Percentiles rank a stretch among this genome's conserved stretches.
phyloP scores from a whole-genome alignment of 768 basidiomycete genomes.

The Tylopilus subfusipes region DNA sequence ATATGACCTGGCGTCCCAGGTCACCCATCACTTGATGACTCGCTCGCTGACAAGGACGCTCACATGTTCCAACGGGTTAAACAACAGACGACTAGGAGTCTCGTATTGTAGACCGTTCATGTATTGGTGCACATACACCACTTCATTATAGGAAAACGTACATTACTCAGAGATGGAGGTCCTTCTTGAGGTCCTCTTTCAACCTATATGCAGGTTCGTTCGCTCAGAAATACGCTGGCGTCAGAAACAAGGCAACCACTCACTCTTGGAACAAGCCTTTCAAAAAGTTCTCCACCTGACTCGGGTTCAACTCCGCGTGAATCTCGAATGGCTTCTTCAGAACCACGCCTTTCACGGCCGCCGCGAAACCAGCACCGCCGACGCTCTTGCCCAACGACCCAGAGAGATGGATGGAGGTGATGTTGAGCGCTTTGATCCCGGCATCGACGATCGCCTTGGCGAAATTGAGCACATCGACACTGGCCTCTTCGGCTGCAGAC shows the following conservation, averaged over 20 bases:
- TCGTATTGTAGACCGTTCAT: too few relatives aligned
- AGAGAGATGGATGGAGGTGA: conserved; percentile 4
- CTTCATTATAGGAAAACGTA: too few relatives aligned
- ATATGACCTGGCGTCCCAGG: too few relatives aligned
- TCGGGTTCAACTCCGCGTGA: not conserved
- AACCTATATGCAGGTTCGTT: not conserved
- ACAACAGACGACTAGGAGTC: too few relatives aligned
- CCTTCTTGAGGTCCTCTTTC: not conserved
- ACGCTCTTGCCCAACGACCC: conserved; percentile 3
- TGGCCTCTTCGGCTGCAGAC: not conserved
- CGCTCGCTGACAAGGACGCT: not conserved
- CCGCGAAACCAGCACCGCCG: not conserved
- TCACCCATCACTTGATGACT: too few relatives aligned
- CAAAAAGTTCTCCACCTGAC: not conserved
- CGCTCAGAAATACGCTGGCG: too few relatives aligned
- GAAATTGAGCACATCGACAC: not conserved
- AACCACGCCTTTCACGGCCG: not conserved
- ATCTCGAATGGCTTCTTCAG: not conserved
- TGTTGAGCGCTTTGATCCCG: not conserved
- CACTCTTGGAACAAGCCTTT: not conserved
- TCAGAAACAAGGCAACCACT: not conserved
- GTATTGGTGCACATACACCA: too few relatives aligned
- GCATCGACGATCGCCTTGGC: not conserved
- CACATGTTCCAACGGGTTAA: not conserved
- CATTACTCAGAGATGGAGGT: not conserved